Evolutionary conservation across 1,139 yeast species (phyloP), one percentile per base, ranked within the genome.

Genomic region (Saccharomyces pastorianus): DNA sequence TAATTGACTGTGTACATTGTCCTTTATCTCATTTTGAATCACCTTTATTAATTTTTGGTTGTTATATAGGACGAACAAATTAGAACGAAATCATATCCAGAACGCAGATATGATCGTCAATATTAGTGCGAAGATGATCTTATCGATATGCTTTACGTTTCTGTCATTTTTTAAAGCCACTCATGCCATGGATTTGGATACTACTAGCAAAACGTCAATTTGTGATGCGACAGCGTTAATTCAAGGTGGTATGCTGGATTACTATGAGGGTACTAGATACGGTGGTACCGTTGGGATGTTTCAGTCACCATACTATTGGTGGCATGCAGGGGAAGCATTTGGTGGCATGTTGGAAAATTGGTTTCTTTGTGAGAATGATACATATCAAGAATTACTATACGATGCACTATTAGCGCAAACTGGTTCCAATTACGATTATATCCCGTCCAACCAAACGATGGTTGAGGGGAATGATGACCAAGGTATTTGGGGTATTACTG

Each of bases 381-480:
- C 82, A 0, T 76, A 78, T 58, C 69, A 74, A 56, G 49, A 59
- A 0, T 54, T 73, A 51, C 70, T 82, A 25, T 71, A 66, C 54
- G 73, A 78, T 44, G 85, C 86, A 1, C 66, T 83, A 58, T 61
- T 74, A 48, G 78, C 79, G 56, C 88, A 83, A 63, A 76, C 83
- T 1, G 87, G 87, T 31, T 67, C 69, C 1, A 68, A 76, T 56
- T 75, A 69, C 61, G 77, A 82, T 65, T 82, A 79, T 61, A 77
- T 82, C 61, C 86, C 87, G 13, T 63, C 73, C 1, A 82, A 82
- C 60, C 85, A 81, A 67, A 75, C 83, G 6, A 74, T 79, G 73
- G 80, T 82, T 23, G 86, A 82, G 66, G 88, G 87, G 65, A 83
- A 83, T 67, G 88, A 83, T 75, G 88, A 83, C 71, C 87, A 83